A percentile compares a stretch with the other conserved stretches of the same genome.
These are phyloP conservation scores for Schizophyllum commune DNA, from an alignment of 1,284 basidiomycete genomes.

Conservation along the genomic window DNA sequence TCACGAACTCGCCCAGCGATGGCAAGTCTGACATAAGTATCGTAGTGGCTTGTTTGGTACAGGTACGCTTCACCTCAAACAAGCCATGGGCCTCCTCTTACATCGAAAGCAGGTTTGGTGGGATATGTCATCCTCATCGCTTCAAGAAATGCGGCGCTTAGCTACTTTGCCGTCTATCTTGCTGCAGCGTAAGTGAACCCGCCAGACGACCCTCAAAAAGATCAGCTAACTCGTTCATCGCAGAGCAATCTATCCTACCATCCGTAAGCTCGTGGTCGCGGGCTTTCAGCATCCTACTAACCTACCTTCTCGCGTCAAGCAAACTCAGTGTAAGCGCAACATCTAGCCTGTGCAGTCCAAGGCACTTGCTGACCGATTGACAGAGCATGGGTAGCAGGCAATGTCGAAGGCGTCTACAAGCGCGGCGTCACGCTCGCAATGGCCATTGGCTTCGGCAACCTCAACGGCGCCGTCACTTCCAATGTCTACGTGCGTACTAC, in stretches of 20 bases:
- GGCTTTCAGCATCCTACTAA: no score
- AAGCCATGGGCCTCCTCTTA: background rate
- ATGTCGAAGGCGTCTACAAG: slow-evolving; percentile 67
- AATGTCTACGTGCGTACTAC: slow-evolving; percentile 43
- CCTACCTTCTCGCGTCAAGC: no score
- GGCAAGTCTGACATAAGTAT: no score
- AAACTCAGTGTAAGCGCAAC: slow-evolving; percentile 45
- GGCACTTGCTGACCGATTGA: background rate
- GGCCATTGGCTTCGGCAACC: slow-evolving; percentile 58
- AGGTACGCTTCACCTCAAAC: slow-evolving; percentile 20
- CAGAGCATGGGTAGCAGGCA: slow-evolving; percentile 60
- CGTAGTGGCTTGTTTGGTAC: slow-evolving; percentile 17
- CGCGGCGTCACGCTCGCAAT: slow-evolving; percentile 65
- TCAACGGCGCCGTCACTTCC: slow-evolving; percentile 61
- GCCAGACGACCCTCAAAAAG: background rate
- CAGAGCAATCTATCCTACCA: slow-evolving; percentile 58
- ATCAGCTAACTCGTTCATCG: slow-evolving; percentile 29
- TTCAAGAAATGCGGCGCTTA: slow-evolving; percentile 50
- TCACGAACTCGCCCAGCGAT: slow-evolving; percentile 8
- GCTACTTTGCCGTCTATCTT: slow-evolving; percentile 60
- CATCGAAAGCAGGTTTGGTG: slow-evolving; percentile 26
- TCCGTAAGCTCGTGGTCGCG: slow-evolving; percentile 30
- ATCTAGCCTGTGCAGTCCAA: background rate
- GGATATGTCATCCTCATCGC: slow-evolving; percentile 59
- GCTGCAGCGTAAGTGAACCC: slow-evolving; percentile 44